Base-by-base conservation (phyloP, 2,329 filamentous ascomycete species). In the Verruconis gallopava region DNA sequence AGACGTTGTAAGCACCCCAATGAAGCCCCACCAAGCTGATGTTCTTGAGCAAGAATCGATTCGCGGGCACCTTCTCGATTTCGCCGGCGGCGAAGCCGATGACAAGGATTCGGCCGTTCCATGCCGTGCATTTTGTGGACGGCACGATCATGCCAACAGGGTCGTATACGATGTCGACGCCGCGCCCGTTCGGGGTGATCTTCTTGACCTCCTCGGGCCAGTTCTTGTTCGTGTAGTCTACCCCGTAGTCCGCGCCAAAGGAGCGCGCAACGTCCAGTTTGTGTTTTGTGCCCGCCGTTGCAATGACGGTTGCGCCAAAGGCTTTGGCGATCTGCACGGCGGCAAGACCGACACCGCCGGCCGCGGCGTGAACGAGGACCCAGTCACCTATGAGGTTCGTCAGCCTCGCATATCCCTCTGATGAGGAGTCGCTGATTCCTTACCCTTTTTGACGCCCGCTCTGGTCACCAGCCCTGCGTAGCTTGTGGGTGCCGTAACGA, bases 251-350 rank as follows among this genome's bases (percentile, higher is more conserved):
- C 2, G 89, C 89, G 20, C 89, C 89, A 51, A 85, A 96, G 2
- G 70, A 65, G 49, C 71, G 72, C 37, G 88, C 89, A 6, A 95
- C 75, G 43, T 82, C 73, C 5, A 86, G 71, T 64, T 96, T 96
- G 40, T 79, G 75, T 51, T 75, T 60, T 1, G 81, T 83, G 1
- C 86, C 85, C 0, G 86, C 89, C 0, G 89, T 95, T 3, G 89
- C 89, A 47, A 96, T 79, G n/a, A 96, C 89, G 3, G 73, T 91
- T 6, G 89, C 89, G 4, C 89, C 89, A 40, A 82, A 79, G 0
- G 88, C 89, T 63, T 95, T 95, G 20, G 89, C 89, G 46, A 96
- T 78, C 60, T 95, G 89, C 18, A 96, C 86, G 3, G 89, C 89
- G 1, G 88, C 85, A 2, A 95, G 66, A 0, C 89, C 89, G 9